These are phyloP conservation scores for Cercospora berteroae DNA, from an alignment of 2,329 filamentous ascomycete species.

Conservation along the genomic window DNA sequence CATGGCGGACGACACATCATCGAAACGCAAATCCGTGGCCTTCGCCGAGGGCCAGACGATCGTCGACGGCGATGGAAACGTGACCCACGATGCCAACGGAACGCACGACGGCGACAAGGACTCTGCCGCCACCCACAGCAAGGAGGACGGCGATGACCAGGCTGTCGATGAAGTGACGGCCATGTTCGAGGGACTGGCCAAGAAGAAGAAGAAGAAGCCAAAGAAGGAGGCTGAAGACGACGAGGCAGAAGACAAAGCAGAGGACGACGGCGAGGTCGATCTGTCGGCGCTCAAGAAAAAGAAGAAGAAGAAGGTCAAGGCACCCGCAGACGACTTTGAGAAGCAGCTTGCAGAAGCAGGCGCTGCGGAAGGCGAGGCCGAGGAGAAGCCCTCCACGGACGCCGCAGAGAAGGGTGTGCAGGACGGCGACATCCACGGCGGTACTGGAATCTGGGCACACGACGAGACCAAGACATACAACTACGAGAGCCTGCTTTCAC, in stretches of 20 bases:
- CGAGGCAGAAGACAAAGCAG: slow-evolving; percentile 45
- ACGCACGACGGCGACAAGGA: slow-evolving; percentile 68
- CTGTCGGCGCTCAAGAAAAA: slow-evolving; percentile 78
- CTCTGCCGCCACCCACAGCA: slow-evolving; percentile 74
- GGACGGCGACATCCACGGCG: slow-evolving; percentile 76
- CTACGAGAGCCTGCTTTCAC: slow-evolving; percentile 80
- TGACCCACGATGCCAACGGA: slow-evolving; percentile 68
- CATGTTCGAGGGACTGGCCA: slow-evolving; percentile 40
- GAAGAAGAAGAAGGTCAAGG: slow-evolving; percentile 69
- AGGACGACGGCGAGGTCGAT: slow-evolving; percentile 63
- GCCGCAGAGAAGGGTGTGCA: slow-evolving; percentile 42
- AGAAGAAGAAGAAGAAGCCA: slow-evolving; percentile 72
- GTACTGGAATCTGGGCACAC: slow-evolving; percentile 88
- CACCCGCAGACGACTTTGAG: slow-evolving; percentile 64
- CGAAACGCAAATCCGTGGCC: slow-evolving; percentile 83
- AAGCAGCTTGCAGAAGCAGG: slow-evolving; percentile 63
- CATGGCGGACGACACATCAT: slow-evolving; percentile 58
- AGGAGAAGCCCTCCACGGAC: slow-evolving; percentile 53
- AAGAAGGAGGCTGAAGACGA: slow-evolving; percentile 44
- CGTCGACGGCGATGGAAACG: slow-evolving; percentile 84
- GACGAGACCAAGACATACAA: slow-evolving; percentile 73
- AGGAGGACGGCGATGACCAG: slow-evolving; percentile 30
- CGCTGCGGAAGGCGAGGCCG: slow-evolving; percentile 53
- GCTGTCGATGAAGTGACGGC: slow-evolving; percentile 39
- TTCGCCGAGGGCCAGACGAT: slow-evolving; percentile 86